Percentiles rank a stretch among this genome's conserved stretches.
Conservation (phyloP, 2,329 filamentous ascomycete genomes). For the Hymenoscyphus occultus region DNA sequence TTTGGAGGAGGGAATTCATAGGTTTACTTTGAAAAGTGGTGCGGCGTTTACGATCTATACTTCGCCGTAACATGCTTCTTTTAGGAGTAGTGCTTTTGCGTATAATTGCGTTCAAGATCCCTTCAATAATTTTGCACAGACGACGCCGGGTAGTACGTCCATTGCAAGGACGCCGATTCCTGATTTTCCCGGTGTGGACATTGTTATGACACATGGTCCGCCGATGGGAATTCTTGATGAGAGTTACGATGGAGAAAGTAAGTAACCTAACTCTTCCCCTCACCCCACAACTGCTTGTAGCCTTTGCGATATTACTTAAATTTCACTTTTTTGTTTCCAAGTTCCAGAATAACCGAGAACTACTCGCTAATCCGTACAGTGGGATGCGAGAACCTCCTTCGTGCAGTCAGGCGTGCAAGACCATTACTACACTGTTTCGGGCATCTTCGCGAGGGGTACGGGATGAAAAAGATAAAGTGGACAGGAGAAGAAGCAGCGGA, state of each 20-base stretch:
- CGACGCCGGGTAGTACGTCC: constrained; percentile 15
- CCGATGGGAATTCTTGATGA: constrained; percentile 50
- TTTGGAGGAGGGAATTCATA: constrained; percentile 35
- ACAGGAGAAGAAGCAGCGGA: constrained; percentile 29
- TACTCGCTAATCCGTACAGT: background rate
- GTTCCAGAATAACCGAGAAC: no score
- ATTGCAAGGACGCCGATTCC: constrained; percentile 28
- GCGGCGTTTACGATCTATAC: constrained; percentile 35
- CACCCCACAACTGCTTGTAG: no score
- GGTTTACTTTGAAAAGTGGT: constrained; percentile 34
- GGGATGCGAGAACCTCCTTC: constrained; percentile 54
- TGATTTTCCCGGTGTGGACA: constrained; percentile 40
- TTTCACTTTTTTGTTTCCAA: no score
- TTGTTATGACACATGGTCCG: constrained; percentile 61
- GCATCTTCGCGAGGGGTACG: constrained; percentile 58
- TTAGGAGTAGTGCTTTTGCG: constrained; percentile 34
- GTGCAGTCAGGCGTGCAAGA: constrained; percentile 47
- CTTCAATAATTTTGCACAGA: constrained; percentile 28
- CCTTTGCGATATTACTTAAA: no score
- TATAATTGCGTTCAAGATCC: constrained; percentile 33
- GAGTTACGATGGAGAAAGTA: constrained; percentile 15
- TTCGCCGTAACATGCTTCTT: constrained; percentile 37
- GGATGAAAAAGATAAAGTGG: constrained; percentile 53
- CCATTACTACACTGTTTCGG: constrained; percentile 60
- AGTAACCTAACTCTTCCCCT: no score